Evolutionary conservation across 1,284 basidiomycete genomes (phyloP).

Genomic region (Leccinum subspadiceum): DNA sequence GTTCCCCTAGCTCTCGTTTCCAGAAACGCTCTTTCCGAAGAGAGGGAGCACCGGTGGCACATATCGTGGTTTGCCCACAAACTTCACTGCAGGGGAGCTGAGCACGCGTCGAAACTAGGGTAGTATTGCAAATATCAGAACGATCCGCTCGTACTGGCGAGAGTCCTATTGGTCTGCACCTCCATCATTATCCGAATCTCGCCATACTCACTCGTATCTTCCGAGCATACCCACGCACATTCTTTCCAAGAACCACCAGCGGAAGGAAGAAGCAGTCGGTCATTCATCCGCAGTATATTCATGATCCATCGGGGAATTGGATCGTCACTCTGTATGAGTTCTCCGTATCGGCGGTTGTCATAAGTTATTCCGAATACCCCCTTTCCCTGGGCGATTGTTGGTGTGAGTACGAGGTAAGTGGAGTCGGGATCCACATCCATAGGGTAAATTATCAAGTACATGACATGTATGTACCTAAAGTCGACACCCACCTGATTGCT

Average conservation of each 20-base stretch:
- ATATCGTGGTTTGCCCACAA: conserved; percentile 5
- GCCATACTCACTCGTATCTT: conserved; percentile 1
- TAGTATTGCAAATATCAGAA: conserved; percentile 8
- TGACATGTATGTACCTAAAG: conserved; percentile 8
- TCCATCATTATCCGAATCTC: conserved; percentile 7
- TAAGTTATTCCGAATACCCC: background rate
- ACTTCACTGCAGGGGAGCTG: background rate
- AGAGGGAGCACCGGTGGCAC: background rate
- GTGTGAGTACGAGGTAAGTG: conserved; percentile 6
- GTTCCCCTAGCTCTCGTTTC: background rate
- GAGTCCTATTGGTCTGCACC: conserved; percentile 13
- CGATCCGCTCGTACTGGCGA: conserved; percentile 7
- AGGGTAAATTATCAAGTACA: conserved; percentile 2
- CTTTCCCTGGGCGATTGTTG: background rate
- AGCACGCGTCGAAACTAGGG: background rate
- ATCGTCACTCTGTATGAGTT: conserved; percentile 1
- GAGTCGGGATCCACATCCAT: conserved; percentile 1
- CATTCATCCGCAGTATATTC: background rate
- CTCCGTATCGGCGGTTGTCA: conserved; percentile 1
- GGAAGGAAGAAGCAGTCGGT: background rate
- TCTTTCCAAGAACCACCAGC: conserved; percentile 1
- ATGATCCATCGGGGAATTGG: conserved; percentile 1
- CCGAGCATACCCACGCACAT: background rate
- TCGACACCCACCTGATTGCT: conserved; percentile 7
- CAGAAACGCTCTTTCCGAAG: conserved; percentile 3